A percentile compares a stretch with the other conserved stretches of the same genome.
phyloP scores from a whole-genome alignment of 2,329 filamentous ascomycete genomes.

The Pyricularia sp. region DNA sequence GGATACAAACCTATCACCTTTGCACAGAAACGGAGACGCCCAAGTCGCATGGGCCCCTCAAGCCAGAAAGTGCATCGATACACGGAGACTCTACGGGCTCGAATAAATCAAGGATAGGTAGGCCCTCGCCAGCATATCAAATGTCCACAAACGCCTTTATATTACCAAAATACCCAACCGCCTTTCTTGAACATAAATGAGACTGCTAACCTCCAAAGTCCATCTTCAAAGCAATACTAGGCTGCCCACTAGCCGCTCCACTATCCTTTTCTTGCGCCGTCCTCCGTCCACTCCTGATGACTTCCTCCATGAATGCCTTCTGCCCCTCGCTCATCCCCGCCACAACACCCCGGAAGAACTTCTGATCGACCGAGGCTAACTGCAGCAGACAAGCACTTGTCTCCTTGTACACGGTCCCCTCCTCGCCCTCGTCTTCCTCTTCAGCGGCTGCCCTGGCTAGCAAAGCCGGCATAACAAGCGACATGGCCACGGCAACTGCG shows the following conservation, averaged over 20 bases:
- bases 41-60: too few relatives aligned
- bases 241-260: slow-evolving; percentile 44
- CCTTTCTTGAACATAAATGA: background rate
- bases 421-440: slow-evolving; percentile 14
- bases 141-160: background rate
- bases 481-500: slow-evolving; percentile 52
- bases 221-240: slow-evolving; percentile 91
- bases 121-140: background rate
- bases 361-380: slow-evolving; percentile 66
- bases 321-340: slow-evolving; percentile 60
- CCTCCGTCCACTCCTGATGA: slow-evolving; percentile 58
- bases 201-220: slow-evolving; percentile 53
- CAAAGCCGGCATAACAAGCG: slow-evolving; percentile 68
- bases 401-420: slow-evolving; percentile 49
- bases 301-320: slow-evolving; percentile 69
- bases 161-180: background rate
- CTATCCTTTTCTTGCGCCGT: slow-evolving; percentile 25
- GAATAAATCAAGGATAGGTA: background rate
- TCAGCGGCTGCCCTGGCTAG: slow-evolving; percentile 63
- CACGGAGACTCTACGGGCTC: too few relatives aligned
- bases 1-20: too few relatives aligned
- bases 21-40: too few relatives aligned
- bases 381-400: slow-evolving; percentile 72
- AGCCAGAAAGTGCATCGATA: too few relatives aligned
- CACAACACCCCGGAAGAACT: slow-evolving; percentile 66